phyloP scores from a whole-genome alignment of 2,329 filamentous ascomycete genomes.

The Xylaria digitata region DNA sequence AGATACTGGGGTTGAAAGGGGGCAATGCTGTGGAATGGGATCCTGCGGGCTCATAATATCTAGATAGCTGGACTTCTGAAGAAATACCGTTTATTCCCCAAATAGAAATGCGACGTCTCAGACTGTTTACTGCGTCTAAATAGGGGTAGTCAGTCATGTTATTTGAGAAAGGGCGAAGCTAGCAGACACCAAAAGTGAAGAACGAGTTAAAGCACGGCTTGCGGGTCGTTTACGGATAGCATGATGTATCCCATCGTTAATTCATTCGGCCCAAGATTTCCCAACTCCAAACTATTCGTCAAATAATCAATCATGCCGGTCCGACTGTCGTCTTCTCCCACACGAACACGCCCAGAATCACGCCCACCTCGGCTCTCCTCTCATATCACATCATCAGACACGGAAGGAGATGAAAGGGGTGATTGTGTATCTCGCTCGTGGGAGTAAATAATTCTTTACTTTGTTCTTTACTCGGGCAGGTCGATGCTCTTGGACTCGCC shows the following conservation, averaged over 20 bases:
- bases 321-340: neutral
- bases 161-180: neutral
- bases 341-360: neutral
- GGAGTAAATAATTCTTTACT: constrained; percentile 6
- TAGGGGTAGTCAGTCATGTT: neutral
- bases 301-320: constrained; percentile 14
- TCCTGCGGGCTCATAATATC: neutral
- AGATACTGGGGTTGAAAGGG: neutral
- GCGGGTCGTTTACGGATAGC: constrained; percentile 5
- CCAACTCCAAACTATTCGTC: constrained; percentile 26
- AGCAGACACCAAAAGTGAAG: neutral
- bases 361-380: neutral
- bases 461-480: constrained; percentile 51
- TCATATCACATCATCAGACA: neutral
- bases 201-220: neutral
- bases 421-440: neutral
- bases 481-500: constrained; percentile 67
- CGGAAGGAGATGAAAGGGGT: neutral
- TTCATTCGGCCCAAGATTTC: constrained; percentile 11
- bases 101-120: neutral
- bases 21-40: neutral
- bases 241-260: constrained; percentile 9
- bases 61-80: neutral
- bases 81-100: neutral
- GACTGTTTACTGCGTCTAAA: neutral